These are phyloP conservation scores for Trichoderma harzianum DNA, from an alignment of 2,329 filamentous ascomycete species.

Conservation along the genomic window DNA sequence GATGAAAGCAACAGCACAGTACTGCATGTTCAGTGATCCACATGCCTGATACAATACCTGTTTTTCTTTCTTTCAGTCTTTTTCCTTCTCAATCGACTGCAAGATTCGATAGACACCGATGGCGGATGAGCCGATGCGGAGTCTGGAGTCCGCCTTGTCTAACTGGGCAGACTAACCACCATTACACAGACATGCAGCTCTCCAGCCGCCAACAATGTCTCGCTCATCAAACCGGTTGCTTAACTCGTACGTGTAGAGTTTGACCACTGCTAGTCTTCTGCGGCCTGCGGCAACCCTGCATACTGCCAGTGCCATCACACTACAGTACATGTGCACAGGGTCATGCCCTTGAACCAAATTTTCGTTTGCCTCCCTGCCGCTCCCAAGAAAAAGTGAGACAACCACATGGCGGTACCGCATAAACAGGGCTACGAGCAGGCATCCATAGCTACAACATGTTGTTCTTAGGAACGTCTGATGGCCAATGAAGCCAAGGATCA, in stretches of 20 bases:
- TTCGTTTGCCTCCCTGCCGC: constrained; percentile 5
- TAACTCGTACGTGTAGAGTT: neutral
- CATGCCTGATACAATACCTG: neutral
- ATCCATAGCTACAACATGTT: neutral
- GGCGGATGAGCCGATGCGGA: constrained; percentile 3
- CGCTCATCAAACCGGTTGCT: neutral
- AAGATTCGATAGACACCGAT: neutral
- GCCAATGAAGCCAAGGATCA: neutral
- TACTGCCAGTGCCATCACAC: constrained; percentile 13
- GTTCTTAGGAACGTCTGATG: neutral
- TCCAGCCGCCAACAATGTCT: constrained; percentile 2
- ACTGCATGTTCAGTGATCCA: neutral
- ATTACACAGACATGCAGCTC: constrained; percentile 1
- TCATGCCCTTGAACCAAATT: neutral
- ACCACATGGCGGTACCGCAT: constrained; percentile 7
- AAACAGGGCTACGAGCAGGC: neutral
- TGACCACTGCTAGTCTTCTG: neutral
- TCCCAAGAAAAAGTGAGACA: constrained; percentile 5
- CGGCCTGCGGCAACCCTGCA: constrained; percentile 17
- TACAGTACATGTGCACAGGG: neutral
- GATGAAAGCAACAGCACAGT: neutral
- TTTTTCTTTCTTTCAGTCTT: neutral
- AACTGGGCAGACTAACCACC: constrained; percentile 1
- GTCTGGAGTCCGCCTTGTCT: constrained; percentile 1
- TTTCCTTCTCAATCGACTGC: neutral